These are phyloP conservation scores for Backusella tarrabulga DNA, from an alignment of 192 early-diverging fungal species.

Conservation along the genomic window DNA sequence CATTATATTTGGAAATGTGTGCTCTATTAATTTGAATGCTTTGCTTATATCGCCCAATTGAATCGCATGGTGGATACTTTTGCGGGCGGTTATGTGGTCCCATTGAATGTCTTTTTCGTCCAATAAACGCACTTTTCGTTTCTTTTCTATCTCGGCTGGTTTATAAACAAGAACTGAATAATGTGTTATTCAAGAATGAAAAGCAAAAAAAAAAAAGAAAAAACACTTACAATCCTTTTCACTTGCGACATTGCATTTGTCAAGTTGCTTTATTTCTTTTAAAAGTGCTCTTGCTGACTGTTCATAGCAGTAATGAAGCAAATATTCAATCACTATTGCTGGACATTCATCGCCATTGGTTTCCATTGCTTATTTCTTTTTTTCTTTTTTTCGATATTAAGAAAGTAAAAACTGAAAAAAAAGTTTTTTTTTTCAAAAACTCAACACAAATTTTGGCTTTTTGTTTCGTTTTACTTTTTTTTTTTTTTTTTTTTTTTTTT, in stretches of 20 bases:
- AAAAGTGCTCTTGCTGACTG: neutral
- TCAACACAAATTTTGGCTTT: no score
- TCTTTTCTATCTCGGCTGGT: neutral
- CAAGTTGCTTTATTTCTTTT: slow-evolving; percentile 1
- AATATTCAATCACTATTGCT: slow-evolving; percentile 10
- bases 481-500: no score
- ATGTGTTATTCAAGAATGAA: no score
- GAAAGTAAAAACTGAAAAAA: neutral
- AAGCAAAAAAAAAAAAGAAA: no score
- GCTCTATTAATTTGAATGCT: neutral
- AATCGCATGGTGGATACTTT: slow-evolving; percentile 1
- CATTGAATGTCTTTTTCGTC: neutral
- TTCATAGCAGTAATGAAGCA: slow-evolving; percentile 8
- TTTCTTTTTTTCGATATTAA: no score
- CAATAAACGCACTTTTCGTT: neutral
- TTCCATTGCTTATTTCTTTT: neutral
- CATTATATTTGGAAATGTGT: neutral
- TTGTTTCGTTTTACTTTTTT: no score
- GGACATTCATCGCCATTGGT: neutral
- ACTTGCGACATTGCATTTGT: neutral
- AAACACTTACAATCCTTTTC: neutral
- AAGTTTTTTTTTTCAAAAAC: neutral
- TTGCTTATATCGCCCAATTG: neutral
- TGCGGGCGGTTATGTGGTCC: neutral
- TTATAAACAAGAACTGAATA: neutral